A percentile compares a stretch with the other conserved stretches of the same genome.
Evolutionary conservation across 164 flowering plant species (phyloP).

Genomic region (Umbellularia californica): DNA sequence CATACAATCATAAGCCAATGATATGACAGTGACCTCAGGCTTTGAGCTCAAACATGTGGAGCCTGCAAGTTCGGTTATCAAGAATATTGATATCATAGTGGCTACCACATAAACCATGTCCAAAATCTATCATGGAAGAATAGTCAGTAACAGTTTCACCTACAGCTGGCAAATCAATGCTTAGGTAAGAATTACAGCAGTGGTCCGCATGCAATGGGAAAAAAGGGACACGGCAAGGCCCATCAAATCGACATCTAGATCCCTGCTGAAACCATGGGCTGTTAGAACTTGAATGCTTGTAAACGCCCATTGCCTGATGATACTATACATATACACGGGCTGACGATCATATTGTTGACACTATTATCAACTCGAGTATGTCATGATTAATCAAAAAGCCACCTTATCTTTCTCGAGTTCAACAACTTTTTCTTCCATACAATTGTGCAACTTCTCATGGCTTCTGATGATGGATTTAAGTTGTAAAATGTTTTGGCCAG

Average conservation of each 20-base stretch:
- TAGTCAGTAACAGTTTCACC: too few relatives aligned
- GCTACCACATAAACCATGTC: not conserved
- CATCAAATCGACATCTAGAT: not conserved
- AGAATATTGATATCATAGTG: not conserved
- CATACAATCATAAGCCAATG: not conserved
- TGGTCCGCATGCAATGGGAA: not conserved
- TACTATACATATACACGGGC: not conserved
- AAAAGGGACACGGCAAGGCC: not conserved
- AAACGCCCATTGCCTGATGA: not conserved
- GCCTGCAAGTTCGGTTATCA: not conserved
- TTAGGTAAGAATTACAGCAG: too few relatives aligned
- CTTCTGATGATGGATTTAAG: constrained; percentile 28
- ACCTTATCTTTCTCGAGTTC: constrained; percentile 76
- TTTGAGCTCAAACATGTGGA: not conserved
- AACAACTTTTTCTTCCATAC: constrained; percentile 35
- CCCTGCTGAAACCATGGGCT: not conserved
- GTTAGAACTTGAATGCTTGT: not conserved
- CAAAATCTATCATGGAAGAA: not conserved
- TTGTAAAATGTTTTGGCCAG: constrained; percentile 26
- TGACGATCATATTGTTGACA: not conserved
- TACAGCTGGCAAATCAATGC: too few relatives aligned
- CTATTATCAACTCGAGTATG: not conserved
- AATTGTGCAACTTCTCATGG: constrained; percentile 32
- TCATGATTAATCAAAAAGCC: not conserved
- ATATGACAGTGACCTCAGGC: not conserved